Conservation (phyloP, 768 basidiomycete species). For the Paxillus ammoniavirescens region DNA sequence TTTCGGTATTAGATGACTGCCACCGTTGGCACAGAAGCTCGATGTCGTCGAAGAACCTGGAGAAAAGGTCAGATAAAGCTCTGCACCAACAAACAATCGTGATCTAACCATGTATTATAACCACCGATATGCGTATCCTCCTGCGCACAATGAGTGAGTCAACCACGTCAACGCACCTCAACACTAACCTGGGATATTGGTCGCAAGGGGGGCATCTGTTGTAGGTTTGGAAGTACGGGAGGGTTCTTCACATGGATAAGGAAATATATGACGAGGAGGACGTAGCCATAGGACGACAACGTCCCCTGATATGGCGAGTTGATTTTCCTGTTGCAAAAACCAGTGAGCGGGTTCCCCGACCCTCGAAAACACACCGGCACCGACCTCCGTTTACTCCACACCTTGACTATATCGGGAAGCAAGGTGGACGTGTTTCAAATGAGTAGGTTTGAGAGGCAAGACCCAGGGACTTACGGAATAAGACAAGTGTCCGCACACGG, state of each 20-base stretch:
- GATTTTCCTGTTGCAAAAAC: constrained; percentile 67
- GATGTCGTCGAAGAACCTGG: constrained; percentile 96
- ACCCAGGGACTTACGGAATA: constrained; percentile 80
- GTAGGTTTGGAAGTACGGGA: constrained; percentile 92
- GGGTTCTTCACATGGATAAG: constrained; percentile 97
- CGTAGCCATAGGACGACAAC: constrained; percentile 95
- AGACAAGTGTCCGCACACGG: constrained; percentile 87
- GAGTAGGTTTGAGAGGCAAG: constrained; percentile 6
- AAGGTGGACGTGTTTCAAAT: constrained; percentile 4
- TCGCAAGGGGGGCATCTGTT: constrained; percentile 89
- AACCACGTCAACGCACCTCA: constrained; percentile 6
- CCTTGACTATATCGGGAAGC: constrained; percentile 68
- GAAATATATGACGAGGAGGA: constrained; percentile 96
- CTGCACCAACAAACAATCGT: constrained; percentile 8
- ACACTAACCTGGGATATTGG: constrained; percentile 71
- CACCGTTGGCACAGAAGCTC: constrained; percentile 88
- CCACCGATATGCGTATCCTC: constrained; percentile 80
- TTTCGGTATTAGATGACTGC: constrained; percentile 91
- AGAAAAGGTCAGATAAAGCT: constrained; percentile 8
- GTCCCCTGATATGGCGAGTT: constrained; percentile 98
- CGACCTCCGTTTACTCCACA: constrained; percentile 95
- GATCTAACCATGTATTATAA: constrained; percentile 72
- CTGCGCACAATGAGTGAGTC: constrained; percentile 34
- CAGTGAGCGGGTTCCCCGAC: background rate
- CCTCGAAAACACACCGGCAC: background rate